These are phyloP conservation scores for Thelephora aurantiotincta DNA, from an alignment of 768 basidiomycete species.

Conservation along the genomic window DNA sequence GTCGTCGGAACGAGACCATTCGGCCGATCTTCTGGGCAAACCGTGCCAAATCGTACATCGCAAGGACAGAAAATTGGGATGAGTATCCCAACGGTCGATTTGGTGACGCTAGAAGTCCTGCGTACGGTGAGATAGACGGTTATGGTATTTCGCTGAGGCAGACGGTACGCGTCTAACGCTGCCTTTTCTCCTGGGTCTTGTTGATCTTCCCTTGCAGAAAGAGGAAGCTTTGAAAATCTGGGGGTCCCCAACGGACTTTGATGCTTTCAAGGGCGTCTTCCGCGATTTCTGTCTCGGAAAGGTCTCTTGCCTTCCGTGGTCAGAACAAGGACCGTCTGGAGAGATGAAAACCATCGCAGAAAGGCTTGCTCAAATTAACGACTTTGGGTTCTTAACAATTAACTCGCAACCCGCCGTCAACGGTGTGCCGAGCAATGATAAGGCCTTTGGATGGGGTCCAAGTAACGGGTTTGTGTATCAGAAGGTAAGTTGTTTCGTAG, in stretches of 20 bases:
- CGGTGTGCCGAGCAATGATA: constrained; percentile 74
- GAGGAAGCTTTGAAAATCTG: constrained; percentile 81
- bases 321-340: constrained; percentile 70
- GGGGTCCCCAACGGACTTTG: constrained; percentile 59
- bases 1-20: constrained; percentile 79
- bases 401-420: constrained; percentile 96
- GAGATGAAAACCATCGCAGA: constrained; percentile 76
- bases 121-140: constrained; percentile 95
- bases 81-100: constrained; percentile 99
- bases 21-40: constrained; percentile 99
- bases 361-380: constrained; percentile 76
- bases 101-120: constrained; percentile 93
- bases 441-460: constrained; percentile 87
- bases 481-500: constrained; percentile 38
- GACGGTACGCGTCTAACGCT: constrained; percentile 33
- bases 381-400: constrained; percentile 88
- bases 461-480: constrained; percentile 91
- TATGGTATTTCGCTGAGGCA: constrained; percentile 91
- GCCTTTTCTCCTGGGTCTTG: neutral
- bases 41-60: constrained; percentile 85
- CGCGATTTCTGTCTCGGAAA: constrained; percentile 66
- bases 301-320: constrained; percentile 84
- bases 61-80: constrained; percentile 97
- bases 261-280: constrained; percentile 66
- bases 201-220: constrained; percentile 32